Evolutionary conservation across 305 asterid species (phyloP).

Genomic region (Nicotiana rustica): DNA sequence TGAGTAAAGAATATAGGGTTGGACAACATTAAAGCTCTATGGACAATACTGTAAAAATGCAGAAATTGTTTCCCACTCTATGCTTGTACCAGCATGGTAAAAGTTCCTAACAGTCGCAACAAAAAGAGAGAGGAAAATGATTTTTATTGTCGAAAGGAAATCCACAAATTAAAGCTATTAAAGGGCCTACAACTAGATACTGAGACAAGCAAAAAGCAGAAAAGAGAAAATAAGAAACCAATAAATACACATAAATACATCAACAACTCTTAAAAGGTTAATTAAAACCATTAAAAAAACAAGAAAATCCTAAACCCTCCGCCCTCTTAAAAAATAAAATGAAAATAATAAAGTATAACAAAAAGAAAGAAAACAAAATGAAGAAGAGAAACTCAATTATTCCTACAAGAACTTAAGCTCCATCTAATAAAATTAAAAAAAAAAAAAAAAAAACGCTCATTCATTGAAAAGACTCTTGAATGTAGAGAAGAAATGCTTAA

Average conservation of each 20-base stretch:
- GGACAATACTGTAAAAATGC: background rate
- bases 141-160: background rate
- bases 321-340: background rate
- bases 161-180: background rate
- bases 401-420: background rate
- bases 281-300: background rate
- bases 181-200: slow-evolving; percentile 23
- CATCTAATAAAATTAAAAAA: background rate
- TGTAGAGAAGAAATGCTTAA: background rate
- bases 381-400: background rate
- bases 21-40: background rate
- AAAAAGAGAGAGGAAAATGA: background rate
- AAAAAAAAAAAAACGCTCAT: background rate
- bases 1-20: background rate
- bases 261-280: background rate
- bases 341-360: too few relatives aligned
- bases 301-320: background rate
- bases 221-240: slow-evolving; percentile 5
- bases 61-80: background rate
- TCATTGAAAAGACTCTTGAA: background rate
- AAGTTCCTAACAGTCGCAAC: background rate
- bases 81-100: background rate
- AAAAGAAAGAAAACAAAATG: background rate
- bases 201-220: background rate
- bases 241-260: slow-evolving; percentile 15